A percentile compares a stretch with the other conserved stretches of the same genome.
Evolutionary conservation across 176 grass and related monocot species (phyloP).

Genomic region (Rhynchospora pubera): DNA sequence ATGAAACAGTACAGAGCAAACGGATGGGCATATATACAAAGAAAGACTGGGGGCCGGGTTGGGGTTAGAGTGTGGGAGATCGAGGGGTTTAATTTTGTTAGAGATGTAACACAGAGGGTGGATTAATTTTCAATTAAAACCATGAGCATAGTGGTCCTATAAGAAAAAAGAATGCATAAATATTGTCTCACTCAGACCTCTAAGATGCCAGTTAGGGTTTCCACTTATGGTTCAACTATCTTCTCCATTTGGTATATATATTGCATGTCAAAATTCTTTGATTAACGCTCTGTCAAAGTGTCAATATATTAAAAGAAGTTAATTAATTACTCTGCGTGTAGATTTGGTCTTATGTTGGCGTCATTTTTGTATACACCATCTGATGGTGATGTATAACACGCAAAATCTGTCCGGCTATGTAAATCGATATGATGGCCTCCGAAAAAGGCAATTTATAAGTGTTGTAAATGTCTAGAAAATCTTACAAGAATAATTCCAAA

Average conservation of each 20-base stretch:
- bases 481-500: background rate
- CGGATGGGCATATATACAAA: conserved; percentile 1
- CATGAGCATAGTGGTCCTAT: background rate
- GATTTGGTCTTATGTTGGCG: background rate
- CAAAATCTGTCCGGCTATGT: background rate
- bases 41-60: background rate
- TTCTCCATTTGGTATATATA: background rate
- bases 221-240: background rate
- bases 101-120: background rate
- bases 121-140: background rate
- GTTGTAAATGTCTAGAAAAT: background rate
- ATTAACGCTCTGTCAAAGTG: background rate
- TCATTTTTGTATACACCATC: conserved; percentile 3
- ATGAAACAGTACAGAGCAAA: background rate
- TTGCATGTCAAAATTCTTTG: background rate
- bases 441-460: background rate
- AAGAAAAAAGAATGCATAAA: conserved; percentile 17
- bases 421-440: background rate
- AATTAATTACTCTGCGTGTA: background rate
- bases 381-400: background rate
- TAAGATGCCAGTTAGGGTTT: conserved; percentile 21
- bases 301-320: background rate
- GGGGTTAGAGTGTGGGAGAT: background rate
- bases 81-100: background rate
- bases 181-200: conserved; percentile 18